Conservation (phyloP, 2,329 filamentous ascomycete genomes). For the Pseudogymnoascus pannorum region DNA sequence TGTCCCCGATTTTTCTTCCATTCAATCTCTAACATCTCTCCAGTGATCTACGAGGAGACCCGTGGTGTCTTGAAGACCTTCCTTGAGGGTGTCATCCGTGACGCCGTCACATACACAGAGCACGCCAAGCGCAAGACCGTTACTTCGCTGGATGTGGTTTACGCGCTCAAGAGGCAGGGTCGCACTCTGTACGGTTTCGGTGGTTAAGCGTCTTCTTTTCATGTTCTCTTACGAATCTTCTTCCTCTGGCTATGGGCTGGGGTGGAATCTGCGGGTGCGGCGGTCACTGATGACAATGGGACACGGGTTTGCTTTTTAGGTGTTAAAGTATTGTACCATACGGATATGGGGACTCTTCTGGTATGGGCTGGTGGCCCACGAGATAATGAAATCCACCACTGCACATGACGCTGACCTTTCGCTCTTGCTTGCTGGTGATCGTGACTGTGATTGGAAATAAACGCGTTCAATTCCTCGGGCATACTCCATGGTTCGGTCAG, state of each 20-base stretch:
- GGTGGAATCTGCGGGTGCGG: constrained; percentile 11
- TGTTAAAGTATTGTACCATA: constrained; percentile 26
- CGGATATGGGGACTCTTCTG: constrained; percentile 20
- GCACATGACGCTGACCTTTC: background rate
- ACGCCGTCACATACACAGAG: constrained; percentile 75
- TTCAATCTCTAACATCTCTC: constrained; percentile 16
- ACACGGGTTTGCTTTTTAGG: constrained; percentile 22
- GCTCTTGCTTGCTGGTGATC: background rate
- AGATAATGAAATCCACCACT: constrained; percentile 17
- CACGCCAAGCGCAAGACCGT: constrained; percentile 74
- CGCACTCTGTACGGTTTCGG: constrained; percentile 63
- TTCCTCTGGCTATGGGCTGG: constrained; percentile 14
- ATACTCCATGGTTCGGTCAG: no score
- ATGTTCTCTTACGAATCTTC: constrained; percentile 24
- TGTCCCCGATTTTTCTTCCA: constrained; percentile 17
- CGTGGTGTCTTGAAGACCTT: constrained; percentile 78
- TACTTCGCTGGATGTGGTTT: constrained; percentile 57
- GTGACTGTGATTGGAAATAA: background rate
- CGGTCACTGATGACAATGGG: constrained; percentile 17
- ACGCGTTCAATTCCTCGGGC: no score
- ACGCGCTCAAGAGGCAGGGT: constrained; percentile 57
- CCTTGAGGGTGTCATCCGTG: constrained; percentile 74
- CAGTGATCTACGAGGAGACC: constrained; percentile 78
- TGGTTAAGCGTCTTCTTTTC: constrained; percentile 39
- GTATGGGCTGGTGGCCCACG: constrained; percentile 19